Evolutionary conservation across 2,329 filamentous ascomycete species (phyloP).

Genomic region (Sclerotinia nivalis): DNA sequence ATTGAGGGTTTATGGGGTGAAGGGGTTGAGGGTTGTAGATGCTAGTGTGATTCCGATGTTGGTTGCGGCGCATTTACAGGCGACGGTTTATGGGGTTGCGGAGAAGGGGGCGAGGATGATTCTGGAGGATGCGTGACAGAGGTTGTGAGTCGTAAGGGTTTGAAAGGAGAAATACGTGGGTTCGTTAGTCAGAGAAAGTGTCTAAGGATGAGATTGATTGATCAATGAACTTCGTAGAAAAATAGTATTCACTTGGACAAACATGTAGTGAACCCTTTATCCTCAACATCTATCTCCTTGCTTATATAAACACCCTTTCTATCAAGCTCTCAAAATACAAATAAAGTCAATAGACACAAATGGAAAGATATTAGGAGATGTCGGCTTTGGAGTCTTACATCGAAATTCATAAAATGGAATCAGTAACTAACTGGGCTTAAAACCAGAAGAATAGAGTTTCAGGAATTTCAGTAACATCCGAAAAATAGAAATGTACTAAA

Average conservation of each 20-base stretch:
- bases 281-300: not conserved
- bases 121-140: not conserved
- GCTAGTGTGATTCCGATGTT: constrained; percentile 36
- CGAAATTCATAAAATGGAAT: too few species aligned
- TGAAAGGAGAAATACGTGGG: too few species aligned
- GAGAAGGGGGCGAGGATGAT: constrained; percentile 29
- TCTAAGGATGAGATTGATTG: not conserved
- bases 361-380: too few species aligned
- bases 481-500: too few species aligned
- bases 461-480: too few species aligned
- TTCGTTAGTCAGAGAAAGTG: accelerated
- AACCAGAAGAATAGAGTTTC: too few species aligned
- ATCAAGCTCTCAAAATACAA: too few species aligned
- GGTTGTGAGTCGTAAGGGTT: accelerated
- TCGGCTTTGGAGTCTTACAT: too few species aligned
- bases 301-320: not conserved
- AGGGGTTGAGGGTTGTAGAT: constrained; percentile 36
- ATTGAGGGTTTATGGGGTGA: constrained; percentile 36
- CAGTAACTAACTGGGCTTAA: too few species aligned
- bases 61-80: constrained; percentile 33
- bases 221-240: not conserved
- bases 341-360: not conserved
- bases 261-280: too few species aligned
- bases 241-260: not conserved
- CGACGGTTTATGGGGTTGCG: constrained; percentile 35